A percentile compares a stretch with the other conserved stretches of the same genome.
Conservation (phyloP, 805 yeast species). For the Isabelozyma rhagii region DNA sequence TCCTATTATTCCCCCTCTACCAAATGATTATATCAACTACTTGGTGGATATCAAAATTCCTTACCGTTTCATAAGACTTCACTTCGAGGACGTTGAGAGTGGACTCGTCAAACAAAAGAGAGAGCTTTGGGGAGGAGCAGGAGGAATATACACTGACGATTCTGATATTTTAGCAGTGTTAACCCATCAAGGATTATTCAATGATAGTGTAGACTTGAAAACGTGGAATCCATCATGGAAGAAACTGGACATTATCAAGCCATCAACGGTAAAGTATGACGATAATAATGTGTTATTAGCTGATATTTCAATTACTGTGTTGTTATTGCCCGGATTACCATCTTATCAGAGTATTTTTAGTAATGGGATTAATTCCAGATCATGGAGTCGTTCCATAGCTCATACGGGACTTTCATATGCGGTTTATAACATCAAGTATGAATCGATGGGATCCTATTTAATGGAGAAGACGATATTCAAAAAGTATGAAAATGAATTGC, state of each 20-base stretch:
- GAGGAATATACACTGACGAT: slow-evolving; percentile 91
- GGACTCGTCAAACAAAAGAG: slow-evolving; percentile 33
- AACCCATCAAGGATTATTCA: slow-evolving; percentile 69
- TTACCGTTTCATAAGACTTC: slow-evolving; percentile 34
- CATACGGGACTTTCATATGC: slow-evolving; percentile 83
- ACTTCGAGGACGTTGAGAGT: slow-evolving; percentile 37
- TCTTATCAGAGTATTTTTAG: slow-evolving; percentile 62
- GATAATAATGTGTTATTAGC: slow-evolving; percentile 28
- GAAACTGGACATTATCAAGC: slow-evolving; percentile 21
- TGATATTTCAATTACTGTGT: slow-evolving; percentile 56
- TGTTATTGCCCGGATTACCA: slow-evolving; percentile 68
- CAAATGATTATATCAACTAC: slow-evolving; percentile 33
- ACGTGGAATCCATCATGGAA: slow-evolving; percentile 32
- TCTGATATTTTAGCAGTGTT: slow-evolving; percentile 76
- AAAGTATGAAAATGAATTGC: slow-evolving; percentile 21
- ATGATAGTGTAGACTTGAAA: slow-evolving; percentile 29
- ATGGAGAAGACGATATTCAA: slow-evolving; percentile 28
- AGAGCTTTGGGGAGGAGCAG: slow-evolving; percentile 74
- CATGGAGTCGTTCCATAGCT: slow-evolving; percentile 52
- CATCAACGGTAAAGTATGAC: slow-evolving; percentile 12
- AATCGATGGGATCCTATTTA: slow-evolving; percentile 22
- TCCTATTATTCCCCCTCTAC: slow-evolving; percentile 37
- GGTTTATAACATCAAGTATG: slow-evolving; percentile 56
- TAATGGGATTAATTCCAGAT: slow-evolving; percentile 69
- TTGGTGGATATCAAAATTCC: slow-evolving; percentile 58